Evolutionary conservation across 2,329 filamentous ascomycete species (phyloP).

Genomic region (Aspergillus bombycis): DNA sequence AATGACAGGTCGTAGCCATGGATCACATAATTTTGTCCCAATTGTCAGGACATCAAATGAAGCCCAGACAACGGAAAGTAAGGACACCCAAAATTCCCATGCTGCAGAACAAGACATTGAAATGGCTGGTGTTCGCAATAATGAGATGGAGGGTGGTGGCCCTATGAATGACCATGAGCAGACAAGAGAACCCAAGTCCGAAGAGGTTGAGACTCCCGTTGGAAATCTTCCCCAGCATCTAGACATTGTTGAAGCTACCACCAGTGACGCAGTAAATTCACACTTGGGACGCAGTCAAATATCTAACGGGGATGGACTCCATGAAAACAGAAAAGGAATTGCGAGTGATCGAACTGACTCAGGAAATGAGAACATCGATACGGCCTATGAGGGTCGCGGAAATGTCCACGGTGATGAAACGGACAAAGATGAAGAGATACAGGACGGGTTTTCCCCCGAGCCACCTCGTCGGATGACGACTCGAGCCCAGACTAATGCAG

Average conservation of each 20-base stretch:
- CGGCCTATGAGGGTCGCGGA: slow-evolving; percentile 7
- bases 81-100: slow-evolving; percentile 10
- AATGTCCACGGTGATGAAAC: slow-evolving; percentile 27
- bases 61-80: slow-evolving; percentile 16
- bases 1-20: slow-evolving; percentile 15
- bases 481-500: slow-evolving; percentile 45
- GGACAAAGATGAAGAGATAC: slow-evolving; percentile 37
- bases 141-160: slow-evolving; percentile 14
- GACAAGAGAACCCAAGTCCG: slow-evolving; percentile 35
- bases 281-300: slow-evolving; percentile 8
- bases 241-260: slow-evolving; percentile 24
- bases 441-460: slow-evolving; percentile 41
- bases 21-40: slow-evolving; percentile 14
- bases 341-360: slow-evolving; percentile 16
- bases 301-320: slow-evolving; percentile 13
- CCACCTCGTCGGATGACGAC: slow-evolving; percentile 52
- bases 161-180: slow-evolving; percentile 16
- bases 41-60: slow-evolving; percentile 14
- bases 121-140: slow-evolving; percentile 34
- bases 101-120: slow-evolving; percentile 33
- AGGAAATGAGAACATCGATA: slow-evolving; percentile 2
- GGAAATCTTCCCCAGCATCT: slow-evolving; percentile 37
- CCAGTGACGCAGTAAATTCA: slow-evolving; percentile 11
- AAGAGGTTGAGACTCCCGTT: slow-evolving; percentile 39
- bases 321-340: slow-evolving; percentile 19